phyloP scores from a whole-genome alignment of 2,329 filamentous ascomycete genomes.

The Fusarium staphyleae region DNA sequence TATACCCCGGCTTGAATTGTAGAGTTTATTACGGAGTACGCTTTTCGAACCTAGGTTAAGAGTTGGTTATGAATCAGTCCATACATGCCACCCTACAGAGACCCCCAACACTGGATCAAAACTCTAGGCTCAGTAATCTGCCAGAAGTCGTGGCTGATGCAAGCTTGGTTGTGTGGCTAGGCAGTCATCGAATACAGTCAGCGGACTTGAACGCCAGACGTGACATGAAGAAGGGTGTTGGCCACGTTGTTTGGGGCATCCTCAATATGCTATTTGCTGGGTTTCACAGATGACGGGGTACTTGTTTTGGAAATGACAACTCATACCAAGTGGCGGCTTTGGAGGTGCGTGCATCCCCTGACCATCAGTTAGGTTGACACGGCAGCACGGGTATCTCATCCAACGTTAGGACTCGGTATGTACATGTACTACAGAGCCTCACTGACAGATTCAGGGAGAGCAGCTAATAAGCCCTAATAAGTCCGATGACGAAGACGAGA shows the following conservation, averaged over 20 bases:
- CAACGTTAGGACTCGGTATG: conserved; percentile 1
- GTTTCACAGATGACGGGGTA: conserved; percentile 21
- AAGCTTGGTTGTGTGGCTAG: conserved; percentile 7
- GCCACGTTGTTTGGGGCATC: conserved; percentile 6
- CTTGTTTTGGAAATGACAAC: conserved; percentile 19
- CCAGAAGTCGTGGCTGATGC: too few species aligned
- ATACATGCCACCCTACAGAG: too few species aligned
- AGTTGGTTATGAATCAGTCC: too few species aligned
- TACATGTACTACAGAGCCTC: conserved; percentile 15
- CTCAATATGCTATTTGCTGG: background rate
- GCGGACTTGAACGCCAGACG: conserved; percentile 7
- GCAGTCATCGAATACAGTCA: conserved; percentile 28
- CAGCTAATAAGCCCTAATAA: background rate
- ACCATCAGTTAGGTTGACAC: background rate
- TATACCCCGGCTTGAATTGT: too few species aligned
- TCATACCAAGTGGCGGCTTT: conserved; percentile 27
- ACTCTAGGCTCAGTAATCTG: too few species aligned
- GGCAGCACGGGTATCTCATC: conserved; percentile 13
- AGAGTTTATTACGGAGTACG: too few species aligned
- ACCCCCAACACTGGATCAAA: too few species aligned
- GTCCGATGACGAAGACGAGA: conserved; percentile 8
- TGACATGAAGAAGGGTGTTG: conserved; percentile 13
- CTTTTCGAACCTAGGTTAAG: too few species aligned
- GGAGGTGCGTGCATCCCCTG: conserved; percentile 3
- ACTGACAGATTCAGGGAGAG: background rate